Conservation (phyloP, 371 early-diverging fungal genomes). For the Saksenaea vasiformis region DNA sequence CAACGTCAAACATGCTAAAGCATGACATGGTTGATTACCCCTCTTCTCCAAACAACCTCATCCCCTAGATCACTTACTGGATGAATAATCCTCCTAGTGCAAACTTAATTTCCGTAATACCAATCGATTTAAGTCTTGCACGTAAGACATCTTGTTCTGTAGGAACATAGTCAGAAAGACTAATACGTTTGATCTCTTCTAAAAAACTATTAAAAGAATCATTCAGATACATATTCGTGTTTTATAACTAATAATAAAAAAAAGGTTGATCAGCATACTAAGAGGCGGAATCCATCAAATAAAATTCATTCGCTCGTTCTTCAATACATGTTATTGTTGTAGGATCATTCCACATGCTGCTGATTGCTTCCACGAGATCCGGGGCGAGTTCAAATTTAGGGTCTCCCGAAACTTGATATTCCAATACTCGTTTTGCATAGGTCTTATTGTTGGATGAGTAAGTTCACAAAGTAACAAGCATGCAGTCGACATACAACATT, state of each 20-base stretch:
- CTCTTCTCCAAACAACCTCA: constrained; percentile 8
- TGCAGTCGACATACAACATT: constrained; percentile 30
- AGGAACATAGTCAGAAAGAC: constrained; percentile 63
- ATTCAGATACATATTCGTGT: no score
- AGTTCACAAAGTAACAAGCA: background rate
- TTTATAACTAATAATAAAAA: background rate
- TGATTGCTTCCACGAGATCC: constrained; percentile 62
- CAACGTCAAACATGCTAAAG: constrained; percentile 68
- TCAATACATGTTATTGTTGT: constrained; percentile 55
- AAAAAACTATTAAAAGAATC: constrained; percentile 63
- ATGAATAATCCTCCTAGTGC: constrained; percentile 64
- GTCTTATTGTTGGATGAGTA: background rate
- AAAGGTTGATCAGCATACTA: constrained; percentile 19
- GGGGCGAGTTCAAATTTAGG: constrained; percentile 50
- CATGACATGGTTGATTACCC: background rate
- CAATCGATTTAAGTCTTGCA: constrained; percentile 84
- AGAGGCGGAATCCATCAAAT: constrained; percentile 75
- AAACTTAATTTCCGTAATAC: constrained; percentile 75
- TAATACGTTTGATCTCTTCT: constrained; percentile 59
- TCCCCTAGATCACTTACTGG: constrained; percentile 60
- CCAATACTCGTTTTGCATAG: constrained; percentile 26
- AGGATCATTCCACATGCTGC: constrained; percentile 65
- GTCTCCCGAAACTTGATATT: constrained; percentile 56
- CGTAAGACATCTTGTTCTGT: constrained; percentile 76
- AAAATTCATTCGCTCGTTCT: constrained; percentile 62